Evolutionary conservation across 2,329 filamentous ascomycete species (phyloP), one percentile per base, ranked within the genome.

Genomic region (Colletotrichum noveboracense): DNA sequence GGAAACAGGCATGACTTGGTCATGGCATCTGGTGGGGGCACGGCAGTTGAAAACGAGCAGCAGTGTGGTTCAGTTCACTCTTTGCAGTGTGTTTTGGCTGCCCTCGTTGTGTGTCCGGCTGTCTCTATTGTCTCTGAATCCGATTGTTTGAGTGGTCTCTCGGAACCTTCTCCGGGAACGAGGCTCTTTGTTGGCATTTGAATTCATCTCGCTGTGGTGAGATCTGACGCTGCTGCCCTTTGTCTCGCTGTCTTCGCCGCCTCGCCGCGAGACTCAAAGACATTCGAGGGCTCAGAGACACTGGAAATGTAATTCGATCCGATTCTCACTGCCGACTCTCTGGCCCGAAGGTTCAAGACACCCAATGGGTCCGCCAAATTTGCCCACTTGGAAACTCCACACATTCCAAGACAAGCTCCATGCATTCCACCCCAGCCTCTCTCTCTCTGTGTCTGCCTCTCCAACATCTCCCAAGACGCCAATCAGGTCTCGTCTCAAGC

Each of bases 1-100:
- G 71, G 67, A 71, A 67, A 34, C 68, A 71, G 72, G 72, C 68
- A 67, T 72, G 61, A 48, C 38, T 55, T 56, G 72, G 68, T 62
- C 55, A 62, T 32, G 72, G 48, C 60, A 65, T 58, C 60, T 34
- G 52, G 72, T 71, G 72, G 67, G 61, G 72, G 61, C 72, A 75
- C 72, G 72, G 72, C 72, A 75, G 72, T 75, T 75, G 72, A 21
- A 26, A 72, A 55, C 43, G 52, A 4, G 30, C 38, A 48, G 38
- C 18, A 48, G 5, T 48, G 38, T 21, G 38, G 18, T n/a, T 48
- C 38, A 48, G 38, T 48, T 21, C 38, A 4, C 38, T 58, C 55
- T 30, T 7, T 58, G 21, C 62, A 58, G 38, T 34, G 38, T 43
- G 43, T 52, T 52, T 52, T 52, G 43, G 43, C 43, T 52, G 43